Conservation (phyloP, 1,284 basidiomycete species). For the Cryptococcus amylolentus region DNA sequence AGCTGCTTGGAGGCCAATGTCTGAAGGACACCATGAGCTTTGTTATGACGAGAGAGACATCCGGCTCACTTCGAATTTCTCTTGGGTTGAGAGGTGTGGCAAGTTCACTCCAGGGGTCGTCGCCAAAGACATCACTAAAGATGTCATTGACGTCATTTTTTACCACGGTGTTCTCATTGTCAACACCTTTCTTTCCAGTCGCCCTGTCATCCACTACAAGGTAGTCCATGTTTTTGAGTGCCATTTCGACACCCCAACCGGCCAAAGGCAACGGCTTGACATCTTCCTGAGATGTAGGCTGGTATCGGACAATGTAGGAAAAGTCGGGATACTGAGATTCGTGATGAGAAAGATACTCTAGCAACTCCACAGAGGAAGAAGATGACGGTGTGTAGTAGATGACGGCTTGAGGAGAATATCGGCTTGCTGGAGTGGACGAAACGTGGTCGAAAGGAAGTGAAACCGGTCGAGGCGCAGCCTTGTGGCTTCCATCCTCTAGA, state of each 20-base stretch:
- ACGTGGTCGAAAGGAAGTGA: conserved; percentile 30
- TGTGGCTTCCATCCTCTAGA: conserved; percentile 49
- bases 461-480: conserved; percentile 12
- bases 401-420: conserved; percentile 58
- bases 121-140: conserved; percentile 33
- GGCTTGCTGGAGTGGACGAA: conserved; percentile 53
- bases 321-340: conserved; percentile 54
- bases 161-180: not conserved
- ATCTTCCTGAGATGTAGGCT: conserved; percentile 37
- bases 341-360: conserved; percentile 60
- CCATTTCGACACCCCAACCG: conserved; percentile 87
- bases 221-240: conserved; percentile 97
- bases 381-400: conserved; percentile 63
- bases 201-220: conserved; percentile 81
- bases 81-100: conserved; percentile 60
- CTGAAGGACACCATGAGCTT: conserved; percentile 43
- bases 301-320: conserved; percentile 71
- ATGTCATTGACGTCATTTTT: conserved; percentile 2
- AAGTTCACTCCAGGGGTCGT: conserved; percentile 52
- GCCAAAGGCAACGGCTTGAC: conserved; percentile 56
- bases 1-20: conserved; percentile 68
- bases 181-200: not conserved
- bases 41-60: not conserved
- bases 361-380: conserved; percentile 64
- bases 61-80: conserved; percentile 58